A percentile compares a stretch with the other conserved stretches of the same genome.
Conservation (phyloP, 2,329 filamentous ascomycete species). For the Rugonectria rugulosa region DNA sequence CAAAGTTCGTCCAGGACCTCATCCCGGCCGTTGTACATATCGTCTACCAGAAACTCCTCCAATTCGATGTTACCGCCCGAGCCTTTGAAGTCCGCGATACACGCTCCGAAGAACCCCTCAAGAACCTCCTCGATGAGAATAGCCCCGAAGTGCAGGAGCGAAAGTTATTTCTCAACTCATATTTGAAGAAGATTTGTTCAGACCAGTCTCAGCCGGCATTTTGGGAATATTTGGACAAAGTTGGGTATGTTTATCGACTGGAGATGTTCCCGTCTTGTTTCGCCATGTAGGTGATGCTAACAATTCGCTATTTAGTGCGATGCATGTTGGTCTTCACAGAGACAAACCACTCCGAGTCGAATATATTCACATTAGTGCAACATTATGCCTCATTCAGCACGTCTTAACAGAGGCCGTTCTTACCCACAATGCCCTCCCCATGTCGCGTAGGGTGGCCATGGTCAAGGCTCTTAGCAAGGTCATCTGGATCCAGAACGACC, state of each 20-base stretch:
- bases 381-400: constrained; percentile 23
- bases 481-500: constrained; percentile 28
- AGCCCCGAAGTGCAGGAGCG: constrained; percentile 18
- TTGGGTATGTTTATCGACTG: constrained; percentile 15
- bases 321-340: constrained; percentile 23
- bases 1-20: constrained; percentile 25
- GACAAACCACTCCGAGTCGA: constrained; percentile 21
- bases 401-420: constrained; percentile 20
- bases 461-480: constrained; percentile 26
- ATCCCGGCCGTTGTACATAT: constrained; percentile 23
- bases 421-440: constrained; percentile 22
- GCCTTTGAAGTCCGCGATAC: constrained; percentile 22
- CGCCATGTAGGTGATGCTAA: neutral
- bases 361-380: constrained; percentile 26
- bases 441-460: constrained; percentile 22
- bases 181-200: constrained; percentile 21
- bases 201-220: constrained; percentile 25
- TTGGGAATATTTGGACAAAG: constrained; percentile 25
- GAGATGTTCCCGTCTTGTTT: neutral
- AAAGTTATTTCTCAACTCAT: constrained; percentile 23
- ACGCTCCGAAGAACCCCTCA: constrained; percentile 14
- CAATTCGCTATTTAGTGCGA: constrained; percentile 5
- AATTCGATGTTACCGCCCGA: constrained; percentile 25
- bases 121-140: constrained; percentile 9
- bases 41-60: constrained; percentile 25